phyloP scores from a whole-genome alignment of 2,329 filamentous ascomycete species.

The Alternaria angustiovoidea region DNA sequence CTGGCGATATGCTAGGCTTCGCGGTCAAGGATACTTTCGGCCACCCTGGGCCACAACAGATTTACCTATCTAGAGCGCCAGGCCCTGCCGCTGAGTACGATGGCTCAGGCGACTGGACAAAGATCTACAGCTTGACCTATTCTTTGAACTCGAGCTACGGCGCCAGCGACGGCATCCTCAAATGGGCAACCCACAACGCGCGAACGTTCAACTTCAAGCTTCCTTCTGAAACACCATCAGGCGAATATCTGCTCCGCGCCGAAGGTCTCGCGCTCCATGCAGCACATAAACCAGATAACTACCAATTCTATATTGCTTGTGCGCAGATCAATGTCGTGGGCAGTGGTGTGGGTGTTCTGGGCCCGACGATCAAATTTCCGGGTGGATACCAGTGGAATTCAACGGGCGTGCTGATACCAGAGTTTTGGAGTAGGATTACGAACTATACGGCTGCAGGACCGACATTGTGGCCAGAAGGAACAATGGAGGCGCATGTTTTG shows the following conservation, averaged over 20 bases:
- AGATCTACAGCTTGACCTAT: slow-evolving; percentile 42
- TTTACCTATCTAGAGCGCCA: slow-evolving; percentile 40
- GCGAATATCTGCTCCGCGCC: slow-evolving; percentile 54
- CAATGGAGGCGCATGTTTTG: slow-evolving; percentile 19
- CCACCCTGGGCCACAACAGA: slow-evolving; percentile 37
- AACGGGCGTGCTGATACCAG: slow-evolving; percentile 44
- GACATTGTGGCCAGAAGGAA: slow-evolving; percentile 29
- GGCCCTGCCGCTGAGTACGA: slow-evolving; percentile 26
- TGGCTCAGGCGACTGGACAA: slow-evolving; percentile 38
- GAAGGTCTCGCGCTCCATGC: slow-evolving; percentile 49
- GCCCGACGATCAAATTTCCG: slow-evolving; percentile 50
- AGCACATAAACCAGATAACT: slow-evolving; percentile 31
- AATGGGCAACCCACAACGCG: slow-evolving; percentile 40
- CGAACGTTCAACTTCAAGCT: slow-evolving; percentile 46
- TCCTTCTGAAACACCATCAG: slow-evolving; percentile 46
- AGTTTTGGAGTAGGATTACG: slow-evolving; percentile 20
- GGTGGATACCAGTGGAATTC: slow-evolving; percentile 45
- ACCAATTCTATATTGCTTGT: slow-evolving; percentile 56
- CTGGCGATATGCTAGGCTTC: slow-evolving; percentile 58
- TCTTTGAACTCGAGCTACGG: slow-evolving; percentile 40
- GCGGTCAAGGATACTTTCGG: slow-evolving; percentile 57
- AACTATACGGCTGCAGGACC: slow-evolving; percentile 40
- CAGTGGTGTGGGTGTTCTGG: slow-evolving; percentile 35
- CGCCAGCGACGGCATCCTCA: slow-evolving; percentile 22
- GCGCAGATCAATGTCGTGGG: slow-evolving; percentile 53